Evolutionary conservation across 228 moss, liverwort and hornwort species (phyloP).

Genomic region (Sphagnum magellanicum): DNA sequence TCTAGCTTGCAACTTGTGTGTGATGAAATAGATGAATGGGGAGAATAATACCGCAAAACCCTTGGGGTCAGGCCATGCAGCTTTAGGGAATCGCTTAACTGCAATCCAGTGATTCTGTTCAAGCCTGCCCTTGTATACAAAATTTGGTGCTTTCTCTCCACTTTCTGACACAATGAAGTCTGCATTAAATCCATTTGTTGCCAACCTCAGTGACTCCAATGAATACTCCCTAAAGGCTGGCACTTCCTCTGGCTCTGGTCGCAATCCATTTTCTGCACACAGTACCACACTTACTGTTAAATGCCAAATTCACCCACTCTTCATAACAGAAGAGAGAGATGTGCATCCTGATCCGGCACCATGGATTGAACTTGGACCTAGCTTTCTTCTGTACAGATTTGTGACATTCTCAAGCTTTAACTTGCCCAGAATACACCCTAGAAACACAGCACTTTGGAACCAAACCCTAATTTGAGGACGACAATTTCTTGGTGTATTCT

Average conservation of each 20-base stretch:
- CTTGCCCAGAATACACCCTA: background rate
- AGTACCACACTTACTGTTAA: background rate
- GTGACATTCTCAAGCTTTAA: background rate
- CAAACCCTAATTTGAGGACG: too few relatives aligned
- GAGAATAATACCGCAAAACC: slow-evolving; percentile 66
- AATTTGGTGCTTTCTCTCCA: slow-evolving; percentile 92
- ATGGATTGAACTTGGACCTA: too few relatives aligned
- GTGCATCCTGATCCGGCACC: too few relatives aligned
- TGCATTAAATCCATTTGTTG: slow-evolving; percentile 86
- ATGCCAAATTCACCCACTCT: background rate
- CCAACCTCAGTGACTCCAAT: slow-evolving; percentile 71
- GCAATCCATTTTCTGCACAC: slow-evolving; percentile 75
- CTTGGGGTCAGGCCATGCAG: slow-evolving; percentile 97
- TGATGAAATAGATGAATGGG: too few relatives aligned
- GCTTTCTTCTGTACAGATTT: too few relatives aligned
- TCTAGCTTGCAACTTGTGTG: too few relatives aligned
- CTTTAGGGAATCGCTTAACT: slow-evolving; percentile 87
- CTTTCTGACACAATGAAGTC: slow-evolving; percentile 92
- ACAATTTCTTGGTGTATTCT: too few relatives aligned
- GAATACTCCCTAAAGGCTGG: slow-evolving; percentile 79
- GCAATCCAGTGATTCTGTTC: slow-evolving; percentile 85
- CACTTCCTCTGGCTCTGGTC: slow-evolving; percentile 66
- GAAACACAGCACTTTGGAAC: background rate
- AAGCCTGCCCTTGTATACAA: slow-evolving; percentile 81
- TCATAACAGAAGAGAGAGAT: too few relatives aligned